These are phyloP conservation scores for Fusarium pseudograminearum DNA, from an alignment of 2,329 filamentous ascomycete genomes.

Conservation along the genomic window DNA sequence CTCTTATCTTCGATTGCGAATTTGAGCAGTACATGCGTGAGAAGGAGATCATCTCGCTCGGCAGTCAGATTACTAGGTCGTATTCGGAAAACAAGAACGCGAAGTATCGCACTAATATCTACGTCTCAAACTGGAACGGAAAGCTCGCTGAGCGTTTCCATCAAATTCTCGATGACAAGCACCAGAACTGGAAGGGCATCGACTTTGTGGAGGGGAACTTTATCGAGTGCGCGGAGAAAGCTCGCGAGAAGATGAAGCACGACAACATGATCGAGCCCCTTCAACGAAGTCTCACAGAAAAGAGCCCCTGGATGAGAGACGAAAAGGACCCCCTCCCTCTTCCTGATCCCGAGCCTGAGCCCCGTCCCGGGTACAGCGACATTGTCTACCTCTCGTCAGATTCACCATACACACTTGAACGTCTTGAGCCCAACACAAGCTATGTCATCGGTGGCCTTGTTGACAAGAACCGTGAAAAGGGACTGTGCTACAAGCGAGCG, in stretches of 20 bases:
- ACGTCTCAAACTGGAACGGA: conserved; percentile 82
- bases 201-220: conserved; percentile 81
- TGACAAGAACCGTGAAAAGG: conserved; percentile 96
- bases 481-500: conserved; percentile 88
- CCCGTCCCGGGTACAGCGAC: conserved; percentile 53
- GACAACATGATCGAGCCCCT: conserved; percentile 72
- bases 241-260: conserved; percentile 73
- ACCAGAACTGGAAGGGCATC: conserved; percentile 84
- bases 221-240: conserved; percentile 72
- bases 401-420: conserved; percentile 84
- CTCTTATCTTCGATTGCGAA: conserved; percentile 88
- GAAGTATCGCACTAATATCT: conserved; percentile 76
- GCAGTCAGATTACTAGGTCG: conserved; percentile 83
- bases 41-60: conserved; percentile 85
- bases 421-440: conserved; percentile 86
- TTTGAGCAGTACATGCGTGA: conserved; percentile 93
- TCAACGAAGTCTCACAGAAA: conserved; percentile 52
- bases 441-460: conserved; percentile 96
- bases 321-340: conserved; percentile 52
- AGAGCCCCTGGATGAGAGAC: conserved; percentile 50
- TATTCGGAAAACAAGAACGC: conserved; percentile 89
- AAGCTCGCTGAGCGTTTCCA: conserved; percentile 83
- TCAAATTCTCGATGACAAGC: conserved; percentile 75
- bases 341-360: conserved; percentile 50
- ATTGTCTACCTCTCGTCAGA: conserved; percentile 93